Evolutionary conservation across 75 land plant species (phyloP).

Genomic region (Cupressus sempervirens): DNA sequence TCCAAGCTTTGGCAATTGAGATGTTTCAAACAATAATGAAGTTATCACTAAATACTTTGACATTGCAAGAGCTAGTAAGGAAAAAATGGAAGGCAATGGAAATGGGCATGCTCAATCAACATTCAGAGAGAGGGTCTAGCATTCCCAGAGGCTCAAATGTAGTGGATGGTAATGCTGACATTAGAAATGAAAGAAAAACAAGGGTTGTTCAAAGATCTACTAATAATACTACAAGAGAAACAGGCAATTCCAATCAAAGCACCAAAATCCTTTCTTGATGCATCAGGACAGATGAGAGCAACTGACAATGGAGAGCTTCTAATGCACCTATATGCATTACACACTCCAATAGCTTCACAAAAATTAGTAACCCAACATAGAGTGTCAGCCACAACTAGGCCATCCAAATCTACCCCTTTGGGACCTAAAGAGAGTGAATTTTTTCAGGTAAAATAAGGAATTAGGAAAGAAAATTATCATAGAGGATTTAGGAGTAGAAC

Average conservation of each 20-base stretch:
- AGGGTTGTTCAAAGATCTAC: neutral
- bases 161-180: neutral
- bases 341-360: neutral
- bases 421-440: neutral
- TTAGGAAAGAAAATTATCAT: neutral
- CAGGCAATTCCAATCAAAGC: neutral
- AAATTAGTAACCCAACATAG: neutral
- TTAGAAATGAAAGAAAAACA: neutral
- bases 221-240: neutral
- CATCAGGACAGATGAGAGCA: neutral
- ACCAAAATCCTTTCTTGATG: neutral
- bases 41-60: slow-evolving; percentile 35
- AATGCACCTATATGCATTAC: neutral
- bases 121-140: neutral
- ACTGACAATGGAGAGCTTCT: neutral
- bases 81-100: slow-evolving; percentile 12
- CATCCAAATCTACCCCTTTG: neutral
- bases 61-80: slow-evolving; percentile 30
- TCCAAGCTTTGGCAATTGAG: slow-evolving; percentile 36
- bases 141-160: neutral
- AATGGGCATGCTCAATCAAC: slow-evolving; percentile 23
- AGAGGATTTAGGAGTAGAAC: neutral
- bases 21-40: slow-evolving; percentile 13
- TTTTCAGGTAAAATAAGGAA: neutral
- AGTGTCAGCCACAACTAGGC: neutral